Conservation (phyloP, 768 basidiomycete species). For the Lanmaoa pseudosensibilis region DNA sequence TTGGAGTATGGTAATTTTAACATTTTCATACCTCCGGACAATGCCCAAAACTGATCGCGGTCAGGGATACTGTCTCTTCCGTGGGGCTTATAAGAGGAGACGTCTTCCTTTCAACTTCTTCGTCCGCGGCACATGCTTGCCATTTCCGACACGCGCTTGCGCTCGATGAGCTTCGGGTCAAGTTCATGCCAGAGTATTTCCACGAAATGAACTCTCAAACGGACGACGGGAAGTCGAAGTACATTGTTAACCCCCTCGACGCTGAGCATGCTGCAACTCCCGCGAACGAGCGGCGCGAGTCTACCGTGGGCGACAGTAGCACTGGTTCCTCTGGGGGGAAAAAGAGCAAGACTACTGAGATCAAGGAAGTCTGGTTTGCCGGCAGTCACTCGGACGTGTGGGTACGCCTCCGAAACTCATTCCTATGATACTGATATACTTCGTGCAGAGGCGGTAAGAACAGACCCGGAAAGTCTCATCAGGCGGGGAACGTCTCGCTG, state of each 20-base stretch:
- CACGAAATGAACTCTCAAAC: slow-evolving; percentile 29
- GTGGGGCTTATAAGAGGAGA: slow-evolving; percentile 52
- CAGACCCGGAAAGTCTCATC: slow-evolving; percentile 19
- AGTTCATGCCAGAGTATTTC: slow-evolving; percentile 51
- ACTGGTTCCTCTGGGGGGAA: neutral
- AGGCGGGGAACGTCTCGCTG: slow-evolving; percentile 28
- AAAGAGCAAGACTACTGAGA: slow-evolving; percentile 8
- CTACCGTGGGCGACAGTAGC: neutral
- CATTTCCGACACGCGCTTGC: slow-evolving; percentile 65
- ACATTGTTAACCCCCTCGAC: neutral
- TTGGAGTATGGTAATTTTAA: slow-evolving; percentile 49
- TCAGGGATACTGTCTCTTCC: slow-evolving; percentile 68
- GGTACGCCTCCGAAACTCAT: neutral
- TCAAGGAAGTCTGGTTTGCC: slow-evolving; percentile 72
- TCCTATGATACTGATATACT: neutral
- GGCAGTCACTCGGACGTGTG: slow-evolving; percentile 43
- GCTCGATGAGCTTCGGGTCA: slow-evolving; percentile 62
- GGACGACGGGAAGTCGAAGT: slow-evolving; percentile 13
- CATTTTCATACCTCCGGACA: neutral
- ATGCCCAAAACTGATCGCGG: neutral
- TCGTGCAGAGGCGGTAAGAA: slow-evolving; percentile 24
- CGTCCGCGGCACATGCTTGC: slow-evolving; percentile 52
- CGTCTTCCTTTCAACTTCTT: slow-evolving; percentile 55
- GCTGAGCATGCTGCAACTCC: neutral
- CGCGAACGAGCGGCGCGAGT: neutral